Percentiles rank a stretch among this genome's conserved stretches.
These are phyloP conservation scores for Zygotorulaspora florentina DNA, from an alignment of 805 yeast species.

Conservation along the genomic window DNA sequence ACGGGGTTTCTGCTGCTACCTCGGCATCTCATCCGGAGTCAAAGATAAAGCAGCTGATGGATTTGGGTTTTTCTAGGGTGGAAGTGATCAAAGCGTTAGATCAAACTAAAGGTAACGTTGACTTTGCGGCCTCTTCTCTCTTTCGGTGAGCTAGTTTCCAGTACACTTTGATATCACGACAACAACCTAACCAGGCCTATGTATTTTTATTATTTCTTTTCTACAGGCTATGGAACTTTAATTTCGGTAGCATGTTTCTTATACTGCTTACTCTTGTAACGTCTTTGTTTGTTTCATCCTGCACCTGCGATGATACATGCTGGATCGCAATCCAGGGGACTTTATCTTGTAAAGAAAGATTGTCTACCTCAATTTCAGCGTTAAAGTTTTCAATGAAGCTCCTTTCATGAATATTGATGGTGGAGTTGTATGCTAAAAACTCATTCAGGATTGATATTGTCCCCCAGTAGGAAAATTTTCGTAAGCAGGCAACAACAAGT, in stretches of 20 bases:
- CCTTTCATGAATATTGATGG: slow-evolving; percentile 77
- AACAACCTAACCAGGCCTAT: background rate
- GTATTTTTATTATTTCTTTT: background rate
- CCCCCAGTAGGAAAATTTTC: slow-evolving; percentile 85
- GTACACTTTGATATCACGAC: background rate
- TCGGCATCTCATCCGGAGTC: slow-evolving; percentile 32
- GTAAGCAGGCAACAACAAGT: slow-evolving; percentile 75
- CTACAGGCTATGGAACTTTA: slow-evolving; percentile 27
- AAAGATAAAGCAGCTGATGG: slow-evolving; percentile 45
- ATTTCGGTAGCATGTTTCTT: slow-evolving; percentile 23
- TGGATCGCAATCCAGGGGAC: slow-evolving; percentile 35
- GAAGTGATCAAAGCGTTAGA: slow-evolving; percentile 64
- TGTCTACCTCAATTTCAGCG: slow-evolving; percentile 57
- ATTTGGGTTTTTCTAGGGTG: slow-evolving; percentile 64
- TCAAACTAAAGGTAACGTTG: slow-evolving; percentile 71
- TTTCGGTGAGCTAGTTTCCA: slow-evolving; percentile 36
- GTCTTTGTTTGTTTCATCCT: slow-evolving; percentile 1
- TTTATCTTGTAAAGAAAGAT: slow-evolving; percentile 26
- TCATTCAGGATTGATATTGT: slow-evolving; percentile 83
- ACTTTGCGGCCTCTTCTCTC: slow-evolving; percentile 77
- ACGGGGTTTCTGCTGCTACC: slow-evolving; percentile 17
- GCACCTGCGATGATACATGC: slow-evolving; percentile 13
- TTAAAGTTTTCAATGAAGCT: slow-evolving; percentile 76
- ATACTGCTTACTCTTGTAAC: slow-evolving; percentile 18
- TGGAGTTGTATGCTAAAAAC: slow-evolving; percentile 69